Evolutionary conservation across 345 rosid species (phyloP).

Genomic region (Atalantia buxifolia): DNA sequence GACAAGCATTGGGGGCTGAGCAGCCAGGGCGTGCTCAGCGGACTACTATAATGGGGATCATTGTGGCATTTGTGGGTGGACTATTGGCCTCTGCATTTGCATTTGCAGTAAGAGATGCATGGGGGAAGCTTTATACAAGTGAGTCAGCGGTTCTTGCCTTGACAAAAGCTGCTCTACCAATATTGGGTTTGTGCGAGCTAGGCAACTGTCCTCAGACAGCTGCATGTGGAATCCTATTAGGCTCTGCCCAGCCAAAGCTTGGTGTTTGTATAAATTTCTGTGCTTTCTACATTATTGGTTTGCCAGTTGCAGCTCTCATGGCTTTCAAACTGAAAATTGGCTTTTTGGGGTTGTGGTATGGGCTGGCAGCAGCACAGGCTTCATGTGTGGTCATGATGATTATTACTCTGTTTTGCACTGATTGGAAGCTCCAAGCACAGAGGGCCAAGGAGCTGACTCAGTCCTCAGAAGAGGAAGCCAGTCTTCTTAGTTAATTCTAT

Average conservation of each 20-base stretch:
- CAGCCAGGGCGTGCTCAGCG: conserved; percentile 19
- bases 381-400: conserved; percentile 32
- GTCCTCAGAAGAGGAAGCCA: conserved; percentile 8
- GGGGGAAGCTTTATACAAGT: conserved; percentile 29
- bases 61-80: conserved; percentile 20
- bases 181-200: conserved; percentile 34
- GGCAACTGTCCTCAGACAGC: conserved; percentile 39
- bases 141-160: conserved; percentile 28
- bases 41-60: conserved; percentile 22
- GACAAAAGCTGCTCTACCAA: conserved; percentile 28
- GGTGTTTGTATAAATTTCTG: conserved; percentile 25
- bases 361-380: conserved; percentile 35
- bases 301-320: conserved; percentile 21
- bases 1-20: conserved; percentile 29
- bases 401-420: conserved; percentile 22
- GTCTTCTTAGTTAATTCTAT: conserved; percentile 16
- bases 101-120: conserved; percentile 17
- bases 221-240: conserved; percentile 29
- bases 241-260: conserved; percentile 22
- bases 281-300: conserved; percentile 33
- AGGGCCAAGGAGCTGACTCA: conserved; percentile 30
- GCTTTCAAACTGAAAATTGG: conserved; percentile 17
- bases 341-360: conserved; percentile 24
- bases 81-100: conserved; percentile 20
- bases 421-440: conserved; percentile 28